Evolutionary conservation across 208 protist species (phyloP).

Genomic region (Trypanosoma boissoni): DNA sequence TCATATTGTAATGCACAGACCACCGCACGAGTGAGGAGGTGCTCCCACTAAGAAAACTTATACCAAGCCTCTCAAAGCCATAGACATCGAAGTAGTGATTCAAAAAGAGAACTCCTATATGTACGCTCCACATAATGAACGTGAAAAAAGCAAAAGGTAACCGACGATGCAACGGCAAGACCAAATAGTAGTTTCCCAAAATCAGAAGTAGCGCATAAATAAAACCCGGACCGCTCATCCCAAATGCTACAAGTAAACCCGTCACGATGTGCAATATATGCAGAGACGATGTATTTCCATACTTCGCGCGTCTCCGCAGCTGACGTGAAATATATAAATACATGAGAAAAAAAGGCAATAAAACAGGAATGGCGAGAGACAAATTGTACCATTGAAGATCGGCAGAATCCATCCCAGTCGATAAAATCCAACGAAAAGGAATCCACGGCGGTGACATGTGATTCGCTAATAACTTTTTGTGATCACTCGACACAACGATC

Average conservation of each 20-base stretch:
- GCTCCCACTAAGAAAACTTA: conserved; percentile 29
- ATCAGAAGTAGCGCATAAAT: conserved; percentile 45
- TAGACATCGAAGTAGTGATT: conserved; percentile 38
- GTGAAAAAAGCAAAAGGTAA: conserved; percentile 34
- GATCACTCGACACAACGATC: conserved; percentile 20
- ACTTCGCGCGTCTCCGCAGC: not conserved
- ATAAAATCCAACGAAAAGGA: conserved; percentile 47
- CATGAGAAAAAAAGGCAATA: conserved; percentile 31
- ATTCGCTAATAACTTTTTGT: conserved; percentile 30
- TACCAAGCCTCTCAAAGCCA: conserved; percentile 41
- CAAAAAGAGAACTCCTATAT: conserved; percentile 46
- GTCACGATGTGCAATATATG: conserved; percentile 42
- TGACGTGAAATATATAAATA: conserved; percentile 40
- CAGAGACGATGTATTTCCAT: conserved; percentile 9
- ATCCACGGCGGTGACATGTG: conserved; percentile 38
- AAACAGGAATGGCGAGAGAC: conserved; percentile 31
- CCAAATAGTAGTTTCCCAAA: conserved; percentile 44
- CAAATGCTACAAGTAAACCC: conserved; percentile 33
- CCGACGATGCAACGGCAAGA: conserved; percentile 37
- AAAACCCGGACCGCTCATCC: conserved; percentile 35
- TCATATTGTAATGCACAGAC: conserved; percentile 76
- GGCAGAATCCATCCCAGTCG: conserved; percentile 51
- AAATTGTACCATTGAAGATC: conserved; percentile 74
- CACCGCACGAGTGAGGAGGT: conserved; percentile 36
- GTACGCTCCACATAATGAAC: conserved; percentile 44